Evolutionary conservation across 352 stramenopile species (phyloP).

Genomic region (Phytophthora cryptogea): DNA sequence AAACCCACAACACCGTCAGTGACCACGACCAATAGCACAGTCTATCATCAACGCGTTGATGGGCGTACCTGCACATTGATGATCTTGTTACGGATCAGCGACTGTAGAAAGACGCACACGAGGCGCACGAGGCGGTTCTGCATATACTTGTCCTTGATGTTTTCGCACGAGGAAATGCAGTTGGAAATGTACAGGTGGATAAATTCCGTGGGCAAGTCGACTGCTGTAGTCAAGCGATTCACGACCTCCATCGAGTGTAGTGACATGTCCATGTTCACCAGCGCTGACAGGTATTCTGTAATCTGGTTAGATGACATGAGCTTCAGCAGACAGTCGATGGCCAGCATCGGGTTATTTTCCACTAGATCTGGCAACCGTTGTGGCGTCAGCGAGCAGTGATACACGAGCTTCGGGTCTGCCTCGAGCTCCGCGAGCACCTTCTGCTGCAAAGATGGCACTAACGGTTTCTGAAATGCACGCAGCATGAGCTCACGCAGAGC

Average conservation of each 20-base stretch:
- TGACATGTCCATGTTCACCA: slow-evolving; percentile 99
- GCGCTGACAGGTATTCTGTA: slow-evolving; percentile 96
- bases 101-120: slow-evolving; percentile 98
- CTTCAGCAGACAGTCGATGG: slow-evolving; percentile 95
- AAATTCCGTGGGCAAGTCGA: slow-evolving; percentile 96
- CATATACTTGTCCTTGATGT: slow-evolving; percentile 99
- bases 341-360: slow-evolving; percentile 98
- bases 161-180: slow-evolving; percentile 98
- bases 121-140: slow-evolving; percentile 97
- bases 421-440: slow-evolving; percentile 90
- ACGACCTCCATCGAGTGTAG: slow-evolving; percentile 99
- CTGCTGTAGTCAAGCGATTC: slow-evolving; percentile 92
- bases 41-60: not conserved
- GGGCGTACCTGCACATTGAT: slow-evolving; percentile 95
- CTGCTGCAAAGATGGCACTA: slow-evolving; percentile 90
- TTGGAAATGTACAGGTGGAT: slow-evolving; percentile 99
- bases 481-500: slow-evolving; percentile 91
- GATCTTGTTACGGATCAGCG: slow-evolving; percentile 98
- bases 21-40: not conserved
- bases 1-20: slow-evolving; percentile 26
- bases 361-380: slow-evolving; percentile 96
- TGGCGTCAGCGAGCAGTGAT: slow-evolving; percentile 92
- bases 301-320: slow-evolving; percentile 91
- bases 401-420: slow-evolving; percentile 89
- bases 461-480: slow-evolving; percentile 88